phyloP scores from a whole-genome alignment of 2,329 filamentous ascomycete species.

The Colletotrichum graminicola region DNA sequence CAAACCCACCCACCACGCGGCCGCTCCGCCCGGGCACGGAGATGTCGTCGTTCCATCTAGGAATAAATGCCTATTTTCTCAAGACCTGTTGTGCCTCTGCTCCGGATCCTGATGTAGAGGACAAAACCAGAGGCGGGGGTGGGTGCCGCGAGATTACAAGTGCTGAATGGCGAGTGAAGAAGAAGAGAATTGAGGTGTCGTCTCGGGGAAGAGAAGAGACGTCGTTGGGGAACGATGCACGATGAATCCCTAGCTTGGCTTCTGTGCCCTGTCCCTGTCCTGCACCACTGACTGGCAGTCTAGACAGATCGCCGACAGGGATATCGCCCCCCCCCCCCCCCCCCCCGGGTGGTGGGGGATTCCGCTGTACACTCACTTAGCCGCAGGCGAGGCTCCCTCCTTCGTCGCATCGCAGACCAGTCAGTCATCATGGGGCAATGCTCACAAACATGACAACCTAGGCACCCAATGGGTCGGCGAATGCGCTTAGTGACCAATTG shows the following conservation, averaged over 20 bases:
- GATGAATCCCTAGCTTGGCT: neutral
- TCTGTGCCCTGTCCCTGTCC: slow-evolving; percentile 8
- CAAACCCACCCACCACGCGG: neutral
- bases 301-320: slow-evolving; percentile 23
- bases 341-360: slow-evolving; percentile 55
- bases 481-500: slow-evolving; percentile 54
- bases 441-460: slow-evolving; percentile 54
- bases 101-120: neutral
- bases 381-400: slow-evolving; percentile 53
- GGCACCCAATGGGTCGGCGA: slow-evolving; percentile 50
- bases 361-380: slow-evolving; percentile 58
- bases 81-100: neutral
- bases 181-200: slow-evolving; percentile 37
- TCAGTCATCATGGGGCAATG: slow-evolving; percentile 60
- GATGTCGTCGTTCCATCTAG: neutral
- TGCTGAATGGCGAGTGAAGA: neutral
- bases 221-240: neutral
- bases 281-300: slow-evolving; percentile 3
- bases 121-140: neutral
- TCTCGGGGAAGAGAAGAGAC: slow-evolving; percentile 51
- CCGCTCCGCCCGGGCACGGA: neutral
- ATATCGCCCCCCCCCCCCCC: too few relatives aligned
- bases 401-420: slow-evolving; percentile 48
- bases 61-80: neutral
- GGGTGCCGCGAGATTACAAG: neutral